A percentile compares a stretch with the other conserved stretches of the same genome.
Conservation (phyloP, 2,329 filamentous ascomycete genomes). For the Botrytis medusae region DNA sequence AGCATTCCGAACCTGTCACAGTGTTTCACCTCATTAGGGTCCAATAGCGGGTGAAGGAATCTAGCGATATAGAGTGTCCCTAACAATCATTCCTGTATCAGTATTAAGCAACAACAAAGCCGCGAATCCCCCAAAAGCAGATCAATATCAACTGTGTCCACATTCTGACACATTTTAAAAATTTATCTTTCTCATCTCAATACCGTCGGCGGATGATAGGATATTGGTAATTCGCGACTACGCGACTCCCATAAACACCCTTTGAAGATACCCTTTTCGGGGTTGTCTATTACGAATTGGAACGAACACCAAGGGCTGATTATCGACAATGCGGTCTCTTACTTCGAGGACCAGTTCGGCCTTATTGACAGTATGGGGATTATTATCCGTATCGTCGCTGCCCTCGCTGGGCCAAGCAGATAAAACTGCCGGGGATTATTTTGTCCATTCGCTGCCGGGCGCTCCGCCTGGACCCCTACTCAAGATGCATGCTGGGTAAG, state of each 20-base stretch:
- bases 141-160: conserved; percentile 21
- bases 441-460: conserved; percentile 80
- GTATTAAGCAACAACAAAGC: conserved; percentile 19
- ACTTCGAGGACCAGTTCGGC: conserved; percentile 23
- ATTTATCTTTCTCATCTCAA: background rate
- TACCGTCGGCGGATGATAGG: conserved; percentile 13
- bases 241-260: conserved; percentile 24
- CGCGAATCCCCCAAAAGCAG: conserved; percentile 9
- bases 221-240: conserved; percentile 21
- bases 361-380: conserved; percentile 33
- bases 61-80: conserved; percentile 1
- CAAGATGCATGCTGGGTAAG: conserved; percentile 98
- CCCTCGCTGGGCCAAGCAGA: conserved; percentile 45
- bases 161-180: background rate
- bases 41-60: background rate
- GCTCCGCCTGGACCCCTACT: conserved; percentile 73
- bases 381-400: conserved; percentile 49
- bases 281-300: conserved; percentile 22
- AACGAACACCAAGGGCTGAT: background rate
- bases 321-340: conserved; percentile 37
- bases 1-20: conserved; percentile 7
- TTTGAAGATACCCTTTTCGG: conserved; percentile 15
- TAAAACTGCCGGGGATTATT: conserved; percentile 81
- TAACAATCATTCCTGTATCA: conserved; percentile 16
- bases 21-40: background rate